Conservation (phyloP, 2,329 filamentous ascomycete species). For the Cercospora janseana region DNA sequence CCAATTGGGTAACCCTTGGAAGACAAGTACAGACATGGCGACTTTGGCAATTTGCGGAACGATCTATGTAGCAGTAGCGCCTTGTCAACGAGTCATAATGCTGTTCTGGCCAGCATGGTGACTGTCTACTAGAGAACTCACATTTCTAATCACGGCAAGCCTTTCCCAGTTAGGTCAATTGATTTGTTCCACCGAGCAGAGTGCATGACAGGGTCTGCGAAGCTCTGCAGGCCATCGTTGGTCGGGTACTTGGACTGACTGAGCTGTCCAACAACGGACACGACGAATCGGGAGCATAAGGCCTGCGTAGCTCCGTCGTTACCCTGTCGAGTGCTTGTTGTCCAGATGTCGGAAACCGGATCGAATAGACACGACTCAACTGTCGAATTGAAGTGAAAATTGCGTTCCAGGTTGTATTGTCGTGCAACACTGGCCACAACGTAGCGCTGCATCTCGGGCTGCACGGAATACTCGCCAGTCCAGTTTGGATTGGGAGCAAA, state of each 20-base stretch:
- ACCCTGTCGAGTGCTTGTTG: background rate
- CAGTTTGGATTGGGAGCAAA: background rate
- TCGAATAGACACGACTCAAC: background rate
- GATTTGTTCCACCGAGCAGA: background rate
- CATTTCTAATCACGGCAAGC: background rate
- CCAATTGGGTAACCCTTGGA: background rate
- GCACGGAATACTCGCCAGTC: background rate
- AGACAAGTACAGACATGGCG: background rate
- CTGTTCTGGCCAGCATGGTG: background rate
- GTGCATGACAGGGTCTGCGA: background rate
- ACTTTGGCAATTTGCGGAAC: background rate
- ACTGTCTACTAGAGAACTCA: background rate
- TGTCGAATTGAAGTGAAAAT: background rate
- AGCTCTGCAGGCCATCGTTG: background rate
- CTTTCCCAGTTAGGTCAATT: background rate
- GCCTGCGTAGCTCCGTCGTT: background rate
- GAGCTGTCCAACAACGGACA: background rate
- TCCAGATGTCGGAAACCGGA: background rate
- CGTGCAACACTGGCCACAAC: background rate
- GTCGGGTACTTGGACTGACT: background rate
- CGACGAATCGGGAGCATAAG: background rate
- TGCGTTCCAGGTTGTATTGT: background rate
- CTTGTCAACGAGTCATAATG: background rate
- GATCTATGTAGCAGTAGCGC: background rate
- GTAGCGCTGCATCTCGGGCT: background rate